Conservation (phyloP, 352 stramenopile genomes). For the Globisporangium orthogonon region DNA sequence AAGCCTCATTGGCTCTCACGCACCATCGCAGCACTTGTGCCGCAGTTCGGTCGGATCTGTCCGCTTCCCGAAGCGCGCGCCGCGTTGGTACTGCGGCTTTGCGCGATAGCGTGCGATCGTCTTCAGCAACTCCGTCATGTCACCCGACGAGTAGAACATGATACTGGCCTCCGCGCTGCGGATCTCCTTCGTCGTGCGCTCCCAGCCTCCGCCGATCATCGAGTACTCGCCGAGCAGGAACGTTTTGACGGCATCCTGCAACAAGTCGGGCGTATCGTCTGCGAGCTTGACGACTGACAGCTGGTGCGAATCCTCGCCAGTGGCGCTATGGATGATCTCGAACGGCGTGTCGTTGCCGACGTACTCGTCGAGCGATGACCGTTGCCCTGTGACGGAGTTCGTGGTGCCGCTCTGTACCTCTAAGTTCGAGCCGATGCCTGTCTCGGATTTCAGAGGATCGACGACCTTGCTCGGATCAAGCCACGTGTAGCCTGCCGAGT, state of each 20-base stretch:
- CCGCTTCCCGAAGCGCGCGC: constrained; percentile 17
- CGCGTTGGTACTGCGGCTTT: constrained; percentile 17
- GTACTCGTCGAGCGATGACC: not conserved
- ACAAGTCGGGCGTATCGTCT: constrained; percentile 14
- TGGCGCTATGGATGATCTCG: constrained; percentile 26
- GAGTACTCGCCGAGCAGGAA: constrained; percentile 22
- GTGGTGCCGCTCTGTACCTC: not conserved
- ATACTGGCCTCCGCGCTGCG: constrained; percentile 11
- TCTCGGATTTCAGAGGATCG: not conserved
- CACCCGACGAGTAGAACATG: constrained; percentile 26
- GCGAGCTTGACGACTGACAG: constrained; percentile 27
- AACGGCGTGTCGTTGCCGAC: constrained; percentile 11
- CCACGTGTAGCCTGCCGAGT: constrained; percentile 22
- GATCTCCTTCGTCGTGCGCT: constrained; percentile 11
- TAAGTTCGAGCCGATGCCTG: not conserved
- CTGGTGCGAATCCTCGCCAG: constrained; percentile 15
- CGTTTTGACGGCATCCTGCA: constrained; percentile 17
- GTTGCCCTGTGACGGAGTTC: not conserved
- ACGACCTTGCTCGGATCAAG: constrained; percentile 8
- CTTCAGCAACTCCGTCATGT: constrained; percentile 21
- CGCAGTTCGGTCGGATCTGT: not conserved
- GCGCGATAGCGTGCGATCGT: constrained; percentile 11
- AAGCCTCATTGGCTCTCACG: too few species aligned
- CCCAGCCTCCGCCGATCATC: constrained; percentile 14
- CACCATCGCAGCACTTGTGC: constrained; percentile 1